A percentile compares a stretch with the other conserved stretches of the same genome.
These are phyloP conservation scores for Herpetomonas samuelpessoai DNA, from an alignment of 208 protist species.

Conservation along the genomic window DNA sequence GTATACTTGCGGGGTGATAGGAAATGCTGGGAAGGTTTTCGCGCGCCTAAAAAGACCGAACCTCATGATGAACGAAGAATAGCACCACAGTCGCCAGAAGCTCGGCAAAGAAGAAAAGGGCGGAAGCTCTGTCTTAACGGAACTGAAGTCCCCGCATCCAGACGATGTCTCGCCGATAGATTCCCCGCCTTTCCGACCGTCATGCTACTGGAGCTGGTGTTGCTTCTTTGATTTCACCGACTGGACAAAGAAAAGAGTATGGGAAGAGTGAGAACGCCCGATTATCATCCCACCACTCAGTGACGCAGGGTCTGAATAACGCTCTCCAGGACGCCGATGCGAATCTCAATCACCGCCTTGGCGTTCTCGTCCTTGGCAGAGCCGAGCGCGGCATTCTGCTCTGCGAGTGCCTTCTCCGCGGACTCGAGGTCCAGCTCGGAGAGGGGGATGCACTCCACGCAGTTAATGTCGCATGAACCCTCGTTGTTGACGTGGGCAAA, in stretches of 20 bases:
- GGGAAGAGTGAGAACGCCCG: too few relatives aligned
- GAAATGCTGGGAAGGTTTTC: too few relatives aligned
- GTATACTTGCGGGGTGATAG: too few relatives aligned
- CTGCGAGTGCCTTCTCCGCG: conserved; percentile 81
- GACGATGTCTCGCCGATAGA: too few relatives aligned
- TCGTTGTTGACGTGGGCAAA: conserved; percentile 93
- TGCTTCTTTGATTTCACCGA: too few relatives aligned
- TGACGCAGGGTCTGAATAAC: conserved; percentile 71
- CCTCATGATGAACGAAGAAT: too few relatives aligned
- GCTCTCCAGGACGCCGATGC: conserved; percentile 71
- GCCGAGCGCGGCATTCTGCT: conserved; percentile 52
- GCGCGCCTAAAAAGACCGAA: too few relatives aligned
- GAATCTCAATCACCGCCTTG: conserved; percentile 78
- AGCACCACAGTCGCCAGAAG: not conserved
- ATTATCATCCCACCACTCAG: too few relatives aligned
- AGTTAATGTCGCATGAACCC: conserved; percentile 90
- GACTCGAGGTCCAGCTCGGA: conserved; percentile 69
- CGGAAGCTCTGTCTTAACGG: not conserved
- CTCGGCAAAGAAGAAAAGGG: conserved; percentile 3
- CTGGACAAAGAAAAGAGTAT: too few relatives aligned
- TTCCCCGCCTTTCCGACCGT: too few relatives aligned
- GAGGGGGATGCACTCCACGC: conserved; percentile 83
- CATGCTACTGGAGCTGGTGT: too few relatives aligned
- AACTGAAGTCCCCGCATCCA: too few relatives aligned
- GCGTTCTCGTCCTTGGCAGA: conserved; percentile 81